Evolutionary conservation across 2,329 filamentous ascomycete genomes (phyloP).

Genomic region (Pseudocercospora crystallina): DNA sequence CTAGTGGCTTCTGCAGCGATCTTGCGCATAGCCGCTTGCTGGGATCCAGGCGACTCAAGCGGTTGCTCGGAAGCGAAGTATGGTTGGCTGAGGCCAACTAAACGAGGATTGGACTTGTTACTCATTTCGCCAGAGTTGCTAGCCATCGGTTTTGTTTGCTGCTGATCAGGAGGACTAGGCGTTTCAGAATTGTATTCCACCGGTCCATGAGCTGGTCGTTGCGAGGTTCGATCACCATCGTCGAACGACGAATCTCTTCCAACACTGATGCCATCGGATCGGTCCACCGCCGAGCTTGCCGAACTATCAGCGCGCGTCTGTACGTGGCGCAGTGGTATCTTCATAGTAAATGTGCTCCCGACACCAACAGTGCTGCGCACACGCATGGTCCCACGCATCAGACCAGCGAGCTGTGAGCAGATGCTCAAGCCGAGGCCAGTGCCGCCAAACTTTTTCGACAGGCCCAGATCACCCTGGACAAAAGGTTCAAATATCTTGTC

Average conservation of each 20-base stretch:
- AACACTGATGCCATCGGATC: constrained; percentile 17
- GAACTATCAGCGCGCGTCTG: constrained; percentile 63
- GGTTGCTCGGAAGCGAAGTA: constrained; percentile 64
- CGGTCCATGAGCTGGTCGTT: constrained; percentile 15
- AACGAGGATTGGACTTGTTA: constrained; percentile 68
- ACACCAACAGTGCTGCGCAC: constrained; percentile 70
- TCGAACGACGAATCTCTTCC: constrained; percentile 20
- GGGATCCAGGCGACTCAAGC: constrained; percentile 56
- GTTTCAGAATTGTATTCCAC: constrained; percentile 18
- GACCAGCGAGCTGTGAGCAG: constrained; percentile 76
- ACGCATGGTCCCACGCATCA: constrained; percentile 78
- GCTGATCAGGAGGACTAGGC: constrained; percentile 26
- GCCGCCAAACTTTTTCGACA: constrained; percentile 87
- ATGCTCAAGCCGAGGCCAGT: constrained; percentile 87
- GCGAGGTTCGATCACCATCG: constrained; percentile 6
- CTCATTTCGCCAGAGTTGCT: constrained; percentile 38
- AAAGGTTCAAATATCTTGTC: constrained; percentile 90
- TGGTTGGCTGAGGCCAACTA: constrained; percentile 79
- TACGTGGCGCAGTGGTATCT: constrained; percentile 75
- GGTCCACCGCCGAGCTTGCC: constrained; percentile 38
- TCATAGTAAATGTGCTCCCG: constrained; percentile 79
- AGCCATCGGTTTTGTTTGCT: constrained; percentile 9
- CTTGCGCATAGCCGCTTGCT: constrained; percentile 64
- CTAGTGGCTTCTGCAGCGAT: constrained; percentile 61
- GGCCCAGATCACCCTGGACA: constrained; percentile 83